Evolutionary conservation across 148 eudicot species (phyloP).

Genomic region (Spergularia marina): DNA sequence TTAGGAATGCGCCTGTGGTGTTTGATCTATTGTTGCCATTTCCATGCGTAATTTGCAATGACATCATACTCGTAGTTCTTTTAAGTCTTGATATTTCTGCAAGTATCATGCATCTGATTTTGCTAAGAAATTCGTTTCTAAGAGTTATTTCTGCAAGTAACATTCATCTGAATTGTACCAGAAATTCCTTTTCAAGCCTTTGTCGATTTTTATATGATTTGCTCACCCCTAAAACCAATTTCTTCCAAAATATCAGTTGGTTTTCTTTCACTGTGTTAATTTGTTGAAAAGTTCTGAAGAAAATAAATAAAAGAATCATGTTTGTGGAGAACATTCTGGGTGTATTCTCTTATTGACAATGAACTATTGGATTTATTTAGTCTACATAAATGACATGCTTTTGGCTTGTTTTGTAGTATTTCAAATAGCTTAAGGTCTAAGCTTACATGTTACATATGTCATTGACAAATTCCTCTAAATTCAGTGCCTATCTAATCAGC

Average conservation of each 20-base stretch:
- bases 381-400: background rate
- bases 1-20: background rate
- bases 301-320: background rate
- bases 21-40: background rate
- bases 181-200: background rate
- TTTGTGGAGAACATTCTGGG: background rate
- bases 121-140: too few species aligned
- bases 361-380: background rate
- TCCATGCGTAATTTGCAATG: conserved; percentile 10
- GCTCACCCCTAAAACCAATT: background rate
- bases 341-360: background rate
- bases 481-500: too few species aligned
- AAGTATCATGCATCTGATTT: conserved; percentile 7
- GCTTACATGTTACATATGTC: too few species aligned
- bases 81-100: background rate
- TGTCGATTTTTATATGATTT: background rate
- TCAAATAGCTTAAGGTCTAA: too few species aligned
- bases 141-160: too few species aligned
- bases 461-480: too few species aligned
- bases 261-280: background rate
- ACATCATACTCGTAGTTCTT: background rate
- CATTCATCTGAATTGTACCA: background rate
- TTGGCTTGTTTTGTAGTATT: too few species aligned
- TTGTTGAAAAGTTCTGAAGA: background rate
- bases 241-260: background rate